Percentiles rank a stretch among this genome's conserved stretches.
Evolutionary conservation across 495 filamentous ascomycete genomes (phyloP).

Genomic region (Aspergillus sparsus): DNA sequence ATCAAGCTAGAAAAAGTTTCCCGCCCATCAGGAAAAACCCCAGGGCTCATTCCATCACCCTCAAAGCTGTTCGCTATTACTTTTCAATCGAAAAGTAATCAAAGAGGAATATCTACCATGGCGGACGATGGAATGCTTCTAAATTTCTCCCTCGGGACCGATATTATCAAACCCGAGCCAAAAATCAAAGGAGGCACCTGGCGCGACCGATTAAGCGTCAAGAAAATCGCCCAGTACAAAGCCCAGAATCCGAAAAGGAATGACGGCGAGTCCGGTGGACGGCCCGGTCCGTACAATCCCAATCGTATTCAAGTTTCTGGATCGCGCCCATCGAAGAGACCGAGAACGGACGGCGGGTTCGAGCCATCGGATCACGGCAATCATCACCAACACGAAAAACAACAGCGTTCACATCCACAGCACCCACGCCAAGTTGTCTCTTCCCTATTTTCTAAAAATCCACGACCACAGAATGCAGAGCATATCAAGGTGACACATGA

Average conservation of each 20-base stretch:
- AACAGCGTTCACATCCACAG: conserved; percentile 29
- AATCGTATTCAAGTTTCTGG: conserved; percentile 40
- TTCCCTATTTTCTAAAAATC: conserved; percentile 89
- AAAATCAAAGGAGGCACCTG: conserved; percentile 87
- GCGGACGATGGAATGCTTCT: conserved; percentile 93
- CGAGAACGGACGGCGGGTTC: conserved; percentile 34
- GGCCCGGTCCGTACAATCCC: conserved; percentile 35
- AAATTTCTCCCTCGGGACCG: conserved; percentile 79
- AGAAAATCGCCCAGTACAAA: conserved; percentile 59
- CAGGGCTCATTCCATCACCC: conserved; percentile 16
- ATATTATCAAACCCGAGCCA: conserved; percentile 55
- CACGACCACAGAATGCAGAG: conserved; percentile 59
- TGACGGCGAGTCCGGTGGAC: background rate
- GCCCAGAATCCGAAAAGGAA: conserved; percentile 21
- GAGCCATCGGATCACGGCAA: conserved; percentile 1
- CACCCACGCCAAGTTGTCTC: conserved; percentile 68
- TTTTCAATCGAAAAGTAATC: background rate
- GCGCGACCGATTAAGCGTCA: conserved; percentile 82
- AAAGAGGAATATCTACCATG: conserved; percentile 51
- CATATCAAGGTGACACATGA: conserved; percentile 22
- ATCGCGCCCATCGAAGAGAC: conserved; percentile 42
- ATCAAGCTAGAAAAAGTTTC: conserved; percentile 17
- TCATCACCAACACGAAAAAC: conserved; percentile 18
- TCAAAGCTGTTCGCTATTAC: background rate
- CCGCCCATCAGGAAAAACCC: conserved; percentile 28